phyloP scores from a whole-genome alignment of 768 basidiomycete genomes.

The Psilocybe sp. region DNA sequence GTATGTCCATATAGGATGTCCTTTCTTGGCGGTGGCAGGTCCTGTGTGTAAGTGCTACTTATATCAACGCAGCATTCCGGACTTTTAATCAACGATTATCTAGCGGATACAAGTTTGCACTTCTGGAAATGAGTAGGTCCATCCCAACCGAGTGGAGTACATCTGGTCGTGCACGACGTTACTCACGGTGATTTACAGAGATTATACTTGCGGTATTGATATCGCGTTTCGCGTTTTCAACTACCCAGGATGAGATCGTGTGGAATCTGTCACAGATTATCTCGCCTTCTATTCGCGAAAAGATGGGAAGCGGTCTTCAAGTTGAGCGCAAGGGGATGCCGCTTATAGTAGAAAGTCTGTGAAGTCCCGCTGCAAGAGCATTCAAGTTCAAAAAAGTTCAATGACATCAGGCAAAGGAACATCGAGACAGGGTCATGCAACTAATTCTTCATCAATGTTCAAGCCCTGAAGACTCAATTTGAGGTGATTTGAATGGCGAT shows the following conservation, averaged over 20 bases:
- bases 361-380: too few relatives aligned
- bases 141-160: background rate
- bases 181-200: constrained; percentile 22
- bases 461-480: too few relatives aligned
- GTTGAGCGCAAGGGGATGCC: too few relatives aligned
- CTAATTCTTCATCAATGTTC: too few relatives aligned
- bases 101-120: constrained; percentile 53
- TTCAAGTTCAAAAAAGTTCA: too few relatives aligned
- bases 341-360: too few relatives aligned
- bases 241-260: constrained; percentile 34
- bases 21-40: constrained; percentile 51
- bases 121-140: constrained; percentile 53
- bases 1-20: constrained; percentile 40
- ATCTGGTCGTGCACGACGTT: too few relatives aligned
- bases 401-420: too few relatives aligned
- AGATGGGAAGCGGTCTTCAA: too few relatives aligned
- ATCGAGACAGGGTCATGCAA: too few relatives aligned
- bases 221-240: constrained; percentile 31
- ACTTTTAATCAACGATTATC: background rate
- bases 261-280: constrained; percentile 51
- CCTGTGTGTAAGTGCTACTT: constrained; percentile 50
- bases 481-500: too few relatives aligned
- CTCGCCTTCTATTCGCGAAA: constrained; percentile 34
- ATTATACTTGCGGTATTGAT: constrained; percentile 36
- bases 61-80: background rate